A percentile compares a stretch with the other conserved stretches of the same genome.
These are phyloP conservation scores for Ascosphaera apis DNA, from an alignment of 2,329 filamentous ascomycete genomes.

Conservation along the genomic window DNA sequence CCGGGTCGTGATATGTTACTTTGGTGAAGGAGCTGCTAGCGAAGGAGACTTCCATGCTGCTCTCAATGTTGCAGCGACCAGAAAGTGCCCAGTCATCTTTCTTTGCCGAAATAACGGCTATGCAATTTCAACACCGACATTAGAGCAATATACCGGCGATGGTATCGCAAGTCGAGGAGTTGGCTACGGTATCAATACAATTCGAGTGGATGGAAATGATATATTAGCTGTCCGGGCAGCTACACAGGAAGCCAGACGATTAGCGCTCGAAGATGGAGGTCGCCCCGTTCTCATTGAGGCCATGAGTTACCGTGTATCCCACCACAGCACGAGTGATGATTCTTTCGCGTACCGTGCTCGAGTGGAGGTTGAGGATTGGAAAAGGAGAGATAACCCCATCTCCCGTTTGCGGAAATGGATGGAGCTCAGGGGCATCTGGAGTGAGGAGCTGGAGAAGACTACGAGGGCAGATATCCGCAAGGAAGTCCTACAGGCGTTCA, in stretches of 20 bases:
- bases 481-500: conserved; percentile 64
- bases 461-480: conserved; percentile 42
- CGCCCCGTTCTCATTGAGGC: conserved; percentile 74
- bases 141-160: conserved; percentile 79
- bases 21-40: conserved; percentile 73
- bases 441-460: conserved; percentile 58
- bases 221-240: conserved; percentile 72
- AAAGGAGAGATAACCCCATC: conserved; percentile 69
- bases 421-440: conserved; percentile 62
- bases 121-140: conserved; percentile 69
- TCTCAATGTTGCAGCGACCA: conserved; percentile 72
- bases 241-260: conserved; percentile 49
- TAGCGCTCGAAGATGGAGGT: conserved; percentile 61
- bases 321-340: conserved; percentile 93
- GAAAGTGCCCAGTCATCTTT: conserved; percentile 71
- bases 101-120: conserved; percentile 87
- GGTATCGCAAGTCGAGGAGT: conserved; percentile 71
- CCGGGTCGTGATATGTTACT: conserved; percentile 59
- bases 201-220: conserved; percentile 84
- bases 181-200: conserved; percentile 84
- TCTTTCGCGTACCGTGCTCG: conserved; percentile 86
- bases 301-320: conserved; percentile 94
- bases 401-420: conserved; percentile 75
- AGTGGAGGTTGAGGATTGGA: conserved; percentile 90
- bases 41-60: conserved; percentile 86